A percentile compares a stretch with the other conserved stretches of the same genome.
These are phyloP conservation scores for Aspergillus novofumigatus DNA, from an alignment of 2,329 filamentous ascomycete genomes.

Conservation along the genomic window DNA sequence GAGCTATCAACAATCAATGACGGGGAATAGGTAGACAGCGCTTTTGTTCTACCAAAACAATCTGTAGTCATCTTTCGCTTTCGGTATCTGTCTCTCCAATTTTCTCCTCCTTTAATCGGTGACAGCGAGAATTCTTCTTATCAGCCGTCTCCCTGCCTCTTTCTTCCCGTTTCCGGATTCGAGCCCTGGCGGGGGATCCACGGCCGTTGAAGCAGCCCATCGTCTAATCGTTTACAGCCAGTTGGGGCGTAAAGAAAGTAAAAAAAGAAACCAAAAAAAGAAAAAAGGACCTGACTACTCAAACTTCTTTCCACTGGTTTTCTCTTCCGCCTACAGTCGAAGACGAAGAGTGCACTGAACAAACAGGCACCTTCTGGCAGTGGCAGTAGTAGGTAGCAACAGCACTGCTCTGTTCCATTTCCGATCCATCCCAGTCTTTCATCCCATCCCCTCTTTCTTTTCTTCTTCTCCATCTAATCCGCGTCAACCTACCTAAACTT, in stretches of 20 bases:
- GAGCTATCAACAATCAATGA: too few species aligned
- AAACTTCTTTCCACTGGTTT: conserved; percentile 10
- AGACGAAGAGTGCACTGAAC: too few species aligned
- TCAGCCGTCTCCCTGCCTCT: conserved; percentile 21
- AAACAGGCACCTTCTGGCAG: too few species aligned
- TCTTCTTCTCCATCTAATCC: conserved; percentile 3
- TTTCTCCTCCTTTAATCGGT: conserved; percentile 10
- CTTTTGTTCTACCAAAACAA: background rate
- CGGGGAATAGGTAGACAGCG: conserved; percentile 6
- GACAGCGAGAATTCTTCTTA: conserved; percentile 15
- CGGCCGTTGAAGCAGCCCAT: conserved; percentile 20
- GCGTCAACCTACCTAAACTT: too few species aligned
- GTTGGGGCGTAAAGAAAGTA: conserved; percentile 12
- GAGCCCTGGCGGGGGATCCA: conserved; percentile 32
- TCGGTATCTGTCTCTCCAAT: conserved; percentile 7
- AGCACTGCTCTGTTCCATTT: background rate
- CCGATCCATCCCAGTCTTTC: conserved; percentile 7
- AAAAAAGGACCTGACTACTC: conserved; percentile 11
- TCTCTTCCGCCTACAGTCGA: too few species aligned
- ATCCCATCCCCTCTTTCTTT: conserved; percentile 16
- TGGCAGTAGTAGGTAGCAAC: too few species aligned
- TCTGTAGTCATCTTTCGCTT: conserved; percentile 5
- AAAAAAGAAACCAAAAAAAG: conserved; percentile 5
- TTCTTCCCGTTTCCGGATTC: conserved; percentile 28
- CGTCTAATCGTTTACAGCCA: conserved; percentile 5